These are phyloP conservation scores for Ogataea ramenticola DNA, from an alignment of 805 yeast genomes.

Conservation along the genomic window DNA sequence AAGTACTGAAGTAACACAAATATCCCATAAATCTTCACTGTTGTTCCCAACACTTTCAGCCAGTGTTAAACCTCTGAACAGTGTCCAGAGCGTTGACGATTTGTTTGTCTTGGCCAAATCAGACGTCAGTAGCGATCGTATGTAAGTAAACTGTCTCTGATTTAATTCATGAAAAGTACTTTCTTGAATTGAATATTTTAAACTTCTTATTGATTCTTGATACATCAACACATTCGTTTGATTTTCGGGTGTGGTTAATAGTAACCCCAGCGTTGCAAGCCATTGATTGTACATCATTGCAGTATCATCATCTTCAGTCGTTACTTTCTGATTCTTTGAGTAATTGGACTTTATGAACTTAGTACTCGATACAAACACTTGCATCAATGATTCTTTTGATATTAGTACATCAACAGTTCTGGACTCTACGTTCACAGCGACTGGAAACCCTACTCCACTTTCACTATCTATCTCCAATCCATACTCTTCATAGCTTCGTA, in stretches of 20 bases:
- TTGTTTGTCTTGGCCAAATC: constrained; percentile 24
- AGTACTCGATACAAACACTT: constrained; percentile 14
- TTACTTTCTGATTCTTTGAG: background rate
- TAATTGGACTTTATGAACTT: constrained; percentile 3
- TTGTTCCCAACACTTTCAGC: too few species aligned
- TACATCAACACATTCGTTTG: constrained; percentile 14
- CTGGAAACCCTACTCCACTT: background rate
- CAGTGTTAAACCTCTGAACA: constrained; percentile 14
- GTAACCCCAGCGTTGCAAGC: constrained; percentile 13
- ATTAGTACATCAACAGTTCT: constrained; percentile 11
- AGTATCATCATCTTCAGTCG: too few species aligned
- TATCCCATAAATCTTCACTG: too few species aligned
- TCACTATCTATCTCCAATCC: background rate
- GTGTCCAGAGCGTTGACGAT: constrained; percentile 26
- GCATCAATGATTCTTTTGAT: constrained; percentile 5
- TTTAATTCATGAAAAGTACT: background rate
- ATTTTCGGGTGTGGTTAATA: constrained; percentile 23
- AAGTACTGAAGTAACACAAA: constrained; percentile 15
- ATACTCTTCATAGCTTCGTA: background rate
- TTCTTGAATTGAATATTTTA: background rate
- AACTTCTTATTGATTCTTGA: background rate
- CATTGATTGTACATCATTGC: background rate
- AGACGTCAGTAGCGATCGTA: constrained; percentile 15
- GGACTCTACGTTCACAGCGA: background rate
- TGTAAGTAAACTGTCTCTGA: constrained; percentile 1